Evolutionary conservation across 306 rosid genomes (phyloP).

Genomic region (Gastrolobium bilobum): DNA sequence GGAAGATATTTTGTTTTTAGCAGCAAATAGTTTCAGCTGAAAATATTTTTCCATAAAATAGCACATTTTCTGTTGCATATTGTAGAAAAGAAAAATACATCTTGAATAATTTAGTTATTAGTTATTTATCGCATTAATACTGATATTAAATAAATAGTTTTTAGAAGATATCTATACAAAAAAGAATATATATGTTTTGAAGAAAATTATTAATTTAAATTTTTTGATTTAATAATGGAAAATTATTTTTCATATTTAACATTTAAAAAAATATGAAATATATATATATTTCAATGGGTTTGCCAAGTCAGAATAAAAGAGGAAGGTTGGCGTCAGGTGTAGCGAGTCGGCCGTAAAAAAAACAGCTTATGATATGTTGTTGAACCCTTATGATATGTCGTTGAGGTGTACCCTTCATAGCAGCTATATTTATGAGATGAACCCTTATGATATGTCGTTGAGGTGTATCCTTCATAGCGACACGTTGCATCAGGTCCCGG

Average conservation of each 20-base stretch:
- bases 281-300: too few relatives aligned
- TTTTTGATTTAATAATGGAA: conserved; percentile 5
- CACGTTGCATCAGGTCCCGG: too few relatives aligned
- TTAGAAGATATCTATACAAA: conserved; percentile 9
- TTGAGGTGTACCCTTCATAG: too few relatives aligned
- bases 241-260: background rate
- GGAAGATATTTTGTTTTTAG: conserved; percentile 25
- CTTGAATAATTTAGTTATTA: background rate
- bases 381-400: too few relatives aligned
- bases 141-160: background rate
- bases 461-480: too few relatives aligned
- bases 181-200: background rate
- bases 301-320: too few relatives aligned
- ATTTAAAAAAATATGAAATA: too few relatives aligned
- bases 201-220: background rate
- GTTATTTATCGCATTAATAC: conserved; percentile 4
- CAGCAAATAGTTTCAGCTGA: conserved; percentile 19
- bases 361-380: too few relatives aligned
- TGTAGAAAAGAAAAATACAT: conserved; percentile 21
- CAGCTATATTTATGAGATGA: too few relatives aligned
- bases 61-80: conserved; percentile 7
- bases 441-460: too few relatives aligned
- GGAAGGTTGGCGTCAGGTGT: too few relatives aligned
- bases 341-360: too few relatives aligned
- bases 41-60: background rate